These are phyloP conservation scores for Tolypocladium cylindrosporum DNA, from an alignment of 2,329 filamentous ascomycete species.

Conservation along the genomic window DNA sequence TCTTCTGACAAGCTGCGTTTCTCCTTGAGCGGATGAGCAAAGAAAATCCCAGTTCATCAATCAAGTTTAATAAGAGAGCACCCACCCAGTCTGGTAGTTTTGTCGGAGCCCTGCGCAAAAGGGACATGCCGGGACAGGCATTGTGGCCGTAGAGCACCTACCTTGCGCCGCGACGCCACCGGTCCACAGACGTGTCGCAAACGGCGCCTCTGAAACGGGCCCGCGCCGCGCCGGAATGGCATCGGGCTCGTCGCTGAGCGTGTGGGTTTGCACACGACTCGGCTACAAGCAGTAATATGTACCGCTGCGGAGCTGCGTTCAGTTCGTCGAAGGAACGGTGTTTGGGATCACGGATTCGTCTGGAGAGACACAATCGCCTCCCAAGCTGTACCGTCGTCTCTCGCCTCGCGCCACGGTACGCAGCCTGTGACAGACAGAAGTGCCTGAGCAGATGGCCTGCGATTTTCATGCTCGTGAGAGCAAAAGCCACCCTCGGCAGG, in stretches of 20 bases:
- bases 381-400: neutral
- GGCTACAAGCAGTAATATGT: neutral
- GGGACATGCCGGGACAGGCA: neutral
- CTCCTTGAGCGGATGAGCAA: neutral
- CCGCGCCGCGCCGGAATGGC: neutral
- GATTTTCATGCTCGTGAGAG: neutral
- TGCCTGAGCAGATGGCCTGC: neutral
- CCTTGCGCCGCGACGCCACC: neutral
- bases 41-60: neutral
- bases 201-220: neutral
- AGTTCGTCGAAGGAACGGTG: no score
- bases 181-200: neutral
- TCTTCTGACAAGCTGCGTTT: neutral
- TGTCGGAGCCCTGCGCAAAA: neutral
- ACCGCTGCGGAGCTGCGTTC: no score
- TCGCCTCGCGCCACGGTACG: neutral
- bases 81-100: no score
- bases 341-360: no score
- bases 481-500: neutral
- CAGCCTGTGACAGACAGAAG: neutral
- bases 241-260: neutral
- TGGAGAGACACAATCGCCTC: neutral
- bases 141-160: neutral
- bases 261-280: neutral
- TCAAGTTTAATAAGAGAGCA: neutral